A percentile compares a stretch with the other conserved stretches of the same genome.
Evolutionary conservation across 805 yeast species (phyloP).

Genomic region (Alloascoidea africana): DNA sequence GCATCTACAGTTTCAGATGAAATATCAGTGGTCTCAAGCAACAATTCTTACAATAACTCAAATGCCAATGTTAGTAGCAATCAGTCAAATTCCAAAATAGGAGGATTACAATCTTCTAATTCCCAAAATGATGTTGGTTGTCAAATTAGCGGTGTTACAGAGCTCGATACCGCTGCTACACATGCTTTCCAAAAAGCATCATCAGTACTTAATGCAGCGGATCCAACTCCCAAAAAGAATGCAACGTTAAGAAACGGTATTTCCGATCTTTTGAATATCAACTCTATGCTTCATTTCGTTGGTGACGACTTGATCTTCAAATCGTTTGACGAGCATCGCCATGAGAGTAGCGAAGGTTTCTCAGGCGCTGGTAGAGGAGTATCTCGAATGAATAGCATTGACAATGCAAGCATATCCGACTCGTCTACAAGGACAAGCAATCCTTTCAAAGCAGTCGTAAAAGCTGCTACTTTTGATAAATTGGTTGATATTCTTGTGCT

Average conservation of each 20-base stretch:
- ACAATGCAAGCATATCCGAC: background rate
- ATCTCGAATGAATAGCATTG: background rate
- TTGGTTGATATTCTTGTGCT: constrained; percentile 67
- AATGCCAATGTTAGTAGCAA: too few species aligned
- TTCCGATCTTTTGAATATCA: constrained; percentile 50
- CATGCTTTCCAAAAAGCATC: too few species aligned
- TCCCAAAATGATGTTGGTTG: background rate
- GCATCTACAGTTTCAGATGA: too few species aligned
- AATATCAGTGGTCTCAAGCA: too few species aligned
- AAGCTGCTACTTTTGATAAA: constrained; percentile 60
- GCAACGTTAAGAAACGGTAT: constrained; percentile 23
- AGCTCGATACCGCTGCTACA: constrained; percentile 21
- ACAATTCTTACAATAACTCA: too few species aligned
- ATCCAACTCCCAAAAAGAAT: background rate
- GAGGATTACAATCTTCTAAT: background rate
- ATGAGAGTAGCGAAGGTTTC: constrained; percentile 2
- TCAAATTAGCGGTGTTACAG: constrained; percentile 28
- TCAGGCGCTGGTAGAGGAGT: constrained; percentile 1
- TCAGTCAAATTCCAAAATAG: background rate
- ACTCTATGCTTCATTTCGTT: constrained; percentile 39
- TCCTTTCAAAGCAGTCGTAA: constrained; percentile 17
- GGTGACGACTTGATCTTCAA: constrained; percentile 45
- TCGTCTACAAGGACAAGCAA: background rate
- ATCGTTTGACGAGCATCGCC: constrained; percentile 24
- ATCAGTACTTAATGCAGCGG: too few species aligned